These are phyloP conservation scores for Areca catechu DNA, from an alignment of 176 grass and related monocot species.

Conservation along the genomic window DNA sequence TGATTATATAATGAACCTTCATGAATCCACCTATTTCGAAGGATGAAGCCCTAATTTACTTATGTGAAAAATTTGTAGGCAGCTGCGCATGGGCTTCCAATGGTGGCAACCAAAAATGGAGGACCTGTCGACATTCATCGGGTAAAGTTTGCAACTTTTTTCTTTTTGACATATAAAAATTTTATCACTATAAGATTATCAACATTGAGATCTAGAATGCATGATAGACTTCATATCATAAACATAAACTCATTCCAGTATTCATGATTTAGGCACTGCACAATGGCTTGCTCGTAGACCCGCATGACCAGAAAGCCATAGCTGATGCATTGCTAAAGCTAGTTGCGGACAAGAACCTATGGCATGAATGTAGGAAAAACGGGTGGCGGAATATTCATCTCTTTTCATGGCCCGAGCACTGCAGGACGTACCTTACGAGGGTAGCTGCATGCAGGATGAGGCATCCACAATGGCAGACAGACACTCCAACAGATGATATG, in stretches of 20 bases:
- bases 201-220: too few species aligned
- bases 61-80: conserved; percentile 31
- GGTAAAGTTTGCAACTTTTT: conserved; percentile 30
- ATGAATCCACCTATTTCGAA: neutral
- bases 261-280: conserved; percentile 50
- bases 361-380: conserved; percentile 90
- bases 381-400: conserved; percentile 88
- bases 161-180: neutral
- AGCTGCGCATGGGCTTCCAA: conserved; percentile 89
- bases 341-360: conserved; percentile 76
- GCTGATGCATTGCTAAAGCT: conserved; percentile 83
- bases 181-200: too few species aligned
- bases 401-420: conserved; percentile 97
- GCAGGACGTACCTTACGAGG: conserved; percentile 78
- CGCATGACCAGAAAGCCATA: conserved; percentile 79
- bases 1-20: neutral
- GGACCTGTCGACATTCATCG: conserved; percentile 84
- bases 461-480: conserved; percentile 71
- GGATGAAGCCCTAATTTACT: neutral
- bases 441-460: conserved; percentile 79
- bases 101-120: conserved; percentile 94
- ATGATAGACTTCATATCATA: too few species aligned
- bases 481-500: conserved; percentile 53
- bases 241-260: neutral
- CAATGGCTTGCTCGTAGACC: conserved; percentile 78